phyloP scores from a whole-genome alignment of 805 yeast species.

The Nakazawaea populi region DNA sequence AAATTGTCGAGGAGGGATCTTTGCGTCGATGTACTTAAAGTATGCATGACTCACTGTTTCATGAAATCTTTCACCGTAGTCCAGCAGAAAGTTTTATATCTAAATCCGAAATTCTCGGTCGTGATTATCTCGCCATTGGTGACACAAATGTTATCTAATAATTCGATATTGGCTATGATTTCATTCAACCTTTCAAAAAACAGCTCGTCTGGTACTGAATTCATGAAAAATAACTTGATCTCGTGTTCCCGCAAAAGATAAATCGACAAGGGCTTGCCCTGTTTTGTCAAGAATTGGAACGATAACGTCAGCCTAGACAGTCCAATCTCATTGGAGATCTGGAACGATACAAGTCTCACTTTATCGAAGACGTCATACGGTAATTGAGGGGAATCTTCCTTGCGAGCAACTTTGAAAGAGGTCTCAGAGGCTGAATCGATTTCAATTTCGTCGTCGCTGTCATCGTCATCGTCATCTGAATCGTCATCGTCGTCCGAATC shows the following conservation, averaged over 20 bases:
- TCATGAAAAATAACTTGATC: conserved; percentile 8
- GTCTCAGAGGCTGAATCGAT: not conserved
- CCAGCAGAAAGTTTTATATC: conserved; percentile 11
- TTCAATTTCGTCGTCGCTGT: not conserved
- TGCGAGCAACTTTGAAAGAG: not conserved
- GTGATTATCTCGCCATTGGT: conserved; percentile 11
- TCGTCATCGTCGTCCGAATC: not conserved
- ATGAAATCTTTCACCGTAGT: conserved; percentile 8
- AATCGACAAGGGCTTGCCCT: conserved; percentile 8
- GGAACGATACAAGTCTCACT: conserved; percentile 9
- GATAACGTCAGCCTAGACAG: conserved; percentile 7
- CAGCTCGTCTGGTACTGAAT: not conserved
- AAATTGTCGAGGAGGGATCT: no score
- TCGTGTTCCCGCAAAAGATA: conserved; percentile 11
- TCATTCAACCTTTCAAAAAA: conserved; percentile 9
- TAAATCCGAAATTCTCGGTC: conserved; percentile 11
- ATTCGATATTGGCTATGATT: conserved; percentile 2
- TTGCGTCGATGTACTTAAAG: no score
- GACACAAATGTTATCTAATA: conserved; percentile 8
- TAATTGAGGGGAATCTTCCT: not conserved
- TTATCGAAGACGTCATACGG: conserved; percentile 9
- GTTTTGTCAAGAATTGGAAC: conserved; percentile 8
- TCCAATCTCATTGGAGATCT: conserved; percentile 10
- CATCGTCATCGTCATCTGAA: not conserved
- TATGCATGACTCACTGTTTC: not conserved